Evolutionary conservation across 1,284 basidiomycete genomes (phyloP).

Genomic region (Puccinia horiana): DNA sequence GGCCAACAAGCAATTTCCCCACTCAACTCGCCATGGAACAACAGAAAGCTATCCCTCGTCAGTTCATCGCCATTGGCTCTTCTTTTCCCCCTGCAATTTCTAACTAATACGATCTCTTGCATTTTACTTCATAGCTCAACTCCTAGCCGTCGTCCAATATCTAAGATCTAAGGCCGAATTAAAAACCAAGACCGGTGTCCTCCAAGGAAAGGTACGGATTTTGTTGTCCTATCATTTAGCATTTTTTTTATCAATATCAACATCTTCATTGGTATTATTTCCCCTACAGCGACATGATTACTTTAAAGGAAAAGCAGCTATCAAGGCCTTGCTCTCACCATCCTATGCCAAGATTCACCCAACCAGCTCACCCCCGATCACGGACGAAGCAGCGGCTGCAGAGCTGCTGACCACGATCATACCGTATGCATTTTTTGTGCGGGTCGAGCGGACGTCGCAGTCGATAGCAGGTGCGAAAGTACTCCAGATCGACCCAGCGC

Average conservation of each 20-base stretch:
- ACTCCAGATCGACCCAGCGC: constrained; percentile 70
- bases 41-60: constrained; percentile 36
- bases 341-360: constrained; percentile 86
- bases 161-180: constrained; percentile 36
- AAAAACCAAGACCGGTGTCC: constrained; percentile 38
- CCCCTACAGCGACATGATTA: constrained; percentile 26
- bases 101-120: background rate
- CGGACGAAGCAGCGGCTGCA: constrained; percentile 74
- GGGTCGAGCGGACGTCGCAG: constrained; percentile 62
- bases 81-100: background rate
- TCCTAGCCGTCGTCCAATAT: constrained; percentile 30
- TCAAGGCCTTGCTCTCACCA: constrained; percentile 87
- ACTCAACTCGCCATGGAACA: constrained; percentile 29
- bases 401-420: constrained; percentile 72
- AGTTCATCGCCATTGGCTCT: background rate
- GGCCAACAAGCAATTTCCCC: background rate
- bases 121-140: background rate
- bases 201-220: constrained; percentile 34
- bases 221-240: background rate
- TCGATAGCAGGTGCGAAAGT: constrained; percentile 71
- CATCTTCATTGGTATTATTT: background rate
- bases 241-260: background rate
- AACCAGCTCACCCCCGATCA: constrained; percentile 68
- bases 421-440: constrained; percentile 64
- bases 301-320: constrained; percentile 76